Conservation (phyloP, 257 asterid genomes). For the Sherardia arvensis region DNA sequence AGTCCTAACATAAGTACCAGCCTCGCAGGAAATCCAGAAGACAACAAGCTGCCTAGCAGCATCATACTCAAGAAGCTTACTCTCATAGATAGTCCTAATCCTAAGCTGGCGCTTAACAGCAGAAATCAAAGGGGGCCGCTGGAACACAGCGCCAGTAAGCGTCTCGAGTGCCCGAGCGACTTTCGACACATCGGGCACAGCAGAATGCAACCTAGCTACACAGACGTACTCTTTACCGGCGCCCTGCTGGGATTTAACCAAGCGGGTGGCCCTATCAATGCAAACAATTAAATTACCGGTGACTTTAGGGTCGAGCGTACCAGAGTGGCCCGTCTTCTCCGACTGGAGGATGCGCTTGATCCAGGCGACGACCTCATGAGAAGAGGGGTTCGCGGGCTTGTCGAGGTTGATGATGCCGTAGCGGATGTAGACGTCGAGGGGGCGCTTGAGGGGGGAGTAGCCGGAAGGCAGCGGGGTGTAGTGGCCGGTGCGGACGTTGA, state of each 20-base stretch:
- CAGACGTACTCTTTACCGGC: constrained; percentile 96
- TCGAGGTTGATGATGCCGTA: constrained; percentile 80
- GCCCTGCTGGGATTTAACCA: constrained; percentile 93
- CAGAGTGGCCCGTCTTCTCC: constrained; percentile 94
- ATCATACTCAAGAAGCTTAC: constrained; percentile 85
- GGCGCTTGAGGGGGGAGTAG: constrained; percentile 77
- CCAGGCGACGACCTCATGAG: constrained; percentile 98
- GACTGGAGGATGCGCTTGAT: constrained; percentile 74
- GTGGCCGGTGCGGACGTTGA: constrained; percentile 87
- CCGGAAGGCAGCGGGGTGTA: constrained; percentile 91
- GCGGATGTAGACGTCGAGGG: constrained; percentile 61
- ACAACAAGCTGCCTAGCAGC: constrained; percentile 69
- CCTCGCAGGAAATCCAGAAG: constrained; percentile 96
- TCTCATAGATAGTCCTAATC: constrained; percentile 83
- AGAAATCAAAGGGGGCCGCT: constrained; percentile 86
- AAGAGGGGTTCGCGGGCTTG: constrained; percentile 84
- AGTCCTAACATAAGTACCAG: constrained; percentile 91
- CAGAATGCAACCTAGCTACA: constrained; percentile 71
- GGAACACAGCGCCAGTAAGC: constrained; percentile 87
- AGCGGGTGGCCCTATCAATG: constrained; percentile 84
- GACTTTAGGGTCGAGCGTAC: constrained; percentile 89
- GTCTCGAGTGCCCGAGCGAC: constrained; percentile 84
- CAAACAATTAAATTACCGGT: constrained; percentile 91
- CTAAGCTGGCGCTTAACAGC: constrained; percentile 93
- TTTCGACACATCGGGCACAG: constrained; percentile 59